These are phyloP conservation scores for Citrus mangshanensis DNA, from an alignment of 345 rosid genomes.

Conservation along the genomic window DNA sequence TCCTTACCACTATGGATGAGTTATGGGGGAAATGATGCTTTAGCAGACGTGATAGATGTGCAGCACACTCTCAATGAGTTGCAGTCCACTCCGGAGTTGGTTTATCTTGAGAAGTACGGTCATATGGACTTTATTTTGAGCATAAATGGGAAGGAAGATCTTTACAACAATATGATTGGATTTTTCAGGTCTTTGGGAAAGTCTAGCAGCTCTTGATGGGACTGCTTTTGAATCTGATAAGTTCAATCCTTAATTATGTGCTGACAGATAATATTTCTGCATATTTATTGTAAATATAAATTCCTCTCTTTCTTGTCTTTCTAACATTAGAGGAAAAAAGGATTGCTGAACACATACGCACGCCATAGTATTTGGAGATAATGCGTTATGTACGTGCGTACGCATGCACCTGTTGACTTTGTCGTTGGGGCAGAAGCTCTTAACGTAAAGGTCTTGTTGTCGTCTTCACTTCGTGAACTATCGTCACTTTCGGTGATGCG, in stretches of 20 bases:
- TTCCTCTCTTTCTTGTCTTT: neutral
- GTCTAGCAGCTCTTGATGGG: constrained; percentile 36
- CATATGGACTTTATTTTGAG: constrained; percentile 70
- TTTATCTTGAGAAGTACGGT: constrained; percentile 72
- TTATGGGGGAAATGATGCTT: constrained; percentile 72
- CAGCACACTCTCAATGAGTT: constrained; percentile 59
- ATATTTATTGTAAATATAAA: constrained; percentile 22
- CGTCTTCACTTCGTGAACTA: too few relatives aligned
- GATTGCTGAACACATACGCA: neutral
- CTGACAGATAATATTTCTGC: constrained; percentile 2
- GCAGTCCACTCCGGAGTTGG: constrained; percentile 52
- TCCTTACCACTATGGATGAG: constrained; percentile 87
- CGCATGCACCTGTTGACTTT: too few relatives aligned
- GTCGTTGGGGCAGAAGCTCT: too few relatives aligned
- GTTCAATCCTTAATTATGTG: neutral
- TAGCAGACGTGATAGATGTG: constrained; percentile 69
- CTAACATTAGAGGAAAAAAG: neutral
- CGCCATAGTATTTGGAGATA: too few relatives aligned
- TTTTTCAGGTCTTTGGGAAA: constrained; percentile 57
- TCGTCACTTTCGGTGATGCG: too few relatives aligned
- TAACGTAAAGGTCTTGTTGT: too few relatives aligned
- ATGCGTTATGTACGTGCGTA: too few relatives aligned
- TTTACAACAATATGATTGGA: constrained; percentile 49
- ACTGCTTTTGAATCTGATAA: constrained; percentile 4
- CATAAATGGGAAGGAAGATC: constrained; percentile 56